These are phyloP conservation scores for Phytophthora tentaculata DNA, from an alignment of 352 stramenopile species.

Conservation along the genomic window DNA sequence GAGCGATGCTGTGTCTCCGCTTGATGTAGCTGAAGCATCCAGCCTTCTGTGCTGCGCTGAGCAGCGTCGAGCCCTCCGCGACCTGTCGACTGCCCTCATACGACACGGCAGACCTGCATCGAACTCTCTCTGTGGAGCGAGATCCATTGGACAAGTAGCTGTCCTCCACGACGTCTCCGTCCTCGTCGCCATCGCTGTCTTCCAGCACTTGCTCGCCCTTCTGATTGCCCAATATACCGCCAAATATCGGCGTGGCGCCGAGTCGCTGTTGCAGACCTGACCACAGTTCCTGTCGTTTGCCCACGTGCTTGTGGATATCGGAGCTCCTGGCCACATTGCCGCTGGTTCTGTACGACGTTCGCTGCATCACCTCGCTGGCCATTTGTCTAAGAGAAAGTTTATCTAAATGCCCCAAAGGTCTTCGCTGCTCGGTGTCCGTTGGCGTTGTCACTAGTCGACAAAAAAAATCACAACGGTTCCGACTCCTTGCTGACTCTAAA, in stretches of 20 bases:
- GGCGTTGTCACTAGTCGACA: conserved; percentile 21
- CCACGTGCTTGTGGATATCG: conserved; percentile 25
- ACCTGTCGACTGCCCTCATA: conserved; percentile 12
- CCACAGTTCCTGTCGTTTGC: conserved; percentile 41
- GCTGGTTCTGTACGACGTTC: conserved; percentile 9
- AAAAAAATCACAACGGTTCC: conserved; percentile 8
- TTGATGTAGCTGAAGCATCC: conserved; percentile 88
- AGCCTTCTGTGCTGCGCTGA: conserved; percentile 74
- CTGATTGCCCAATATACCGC: conserved; percentile 20
- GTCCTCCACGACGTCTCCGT: conserved; percentile 31
- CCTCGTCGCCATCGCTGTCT: conserved; percentile 27
- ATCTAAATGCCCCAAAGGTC: not conserved
- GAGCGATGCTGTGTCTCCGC: conserved; percentile 67
- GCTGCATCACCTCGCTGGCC: conserved; percentile 34
- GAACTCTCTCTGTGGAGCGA: conserved; percentile 23
- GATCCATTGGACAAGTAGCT: conserved; percentile 27
- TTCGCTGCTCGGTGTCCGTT: conserved; percentile 4
- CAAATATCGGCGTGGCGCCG: conserved; percentile 25
- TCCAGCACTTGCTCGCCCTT: conserved; percentile 23
- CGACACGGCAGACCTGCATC: conserved; percentile 33
- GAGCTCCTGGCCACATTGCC: conserved; percentile 13
- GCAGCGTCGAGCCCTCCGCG: conserved; percentile 23
- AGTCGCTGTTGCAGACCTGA: conserved; percentile 32
- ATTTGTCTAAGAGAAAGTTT: conserved; percentile 1
- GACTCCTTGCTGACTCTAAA: conserved; percentile 33